Base-by-base conservation (phyloP, 495 filamentous ascomycete species). In the Aspergillus haitiensis region DNA sequence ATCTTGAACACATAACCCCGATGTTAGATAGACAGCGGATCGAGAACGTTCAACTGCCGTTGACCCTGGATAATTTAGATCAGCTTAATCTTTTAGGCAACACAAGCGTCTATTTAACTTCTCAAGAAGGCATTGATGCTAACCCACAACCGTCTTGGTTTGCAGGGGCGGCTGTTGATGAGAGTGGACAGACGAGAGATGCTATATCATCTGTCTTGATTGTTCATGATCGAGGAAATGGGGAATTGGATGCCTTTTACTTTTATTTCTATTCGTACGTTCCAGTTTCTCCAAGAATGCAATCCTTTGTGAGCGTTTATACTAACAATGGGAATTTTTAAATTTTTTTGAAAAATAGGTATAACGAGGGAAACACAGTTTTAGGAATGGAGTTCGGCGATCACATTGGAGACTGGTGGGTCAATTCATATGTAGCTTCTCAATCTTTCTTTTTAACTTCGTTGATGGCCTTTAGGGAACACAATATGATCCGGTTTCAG, bases 401-500 rank as follows among this genome's bases (percentile, higher is more conserved):
- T 65, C 86, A 89, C 62, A 78, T 88, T 44, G 86, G 85, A 21
- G 84, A 87, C 61, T 86, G 83, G 84, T 82, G 64, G 13, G 64
- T 63, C 10, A 15, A 21, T 16, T 34, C 21, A 13, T 13, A 33
- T 51, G 34, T 18, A 32, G 10, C 18, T 18, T 7, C 31, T 3
- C 8, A 2, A 56, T 5, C 12, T 3, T 9, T 3, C 11, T 39
- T 18, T n/a, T 15, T 7, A 60, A 35, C 45, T 53, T 33, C 55
- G 46, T 21, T 52, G 16, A 34, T 27, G 32, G 46, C 33, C 37
- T 33, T 44, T 46, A 75, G 81, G 81, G 85, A 87, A 64, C 85
- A 88, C 66, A 86, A 81, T 60, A 86, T 87, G 85, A 76, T 89
- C 54, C 84, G 86, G 11, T 89, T 89, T 67, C 45, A 74, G 12